These are phyloP conservation scores for Thyridium curvatum DNA, from an alignment of 2,329 filamentous ascomycete species.

Conservation along the genomic window DNA sequence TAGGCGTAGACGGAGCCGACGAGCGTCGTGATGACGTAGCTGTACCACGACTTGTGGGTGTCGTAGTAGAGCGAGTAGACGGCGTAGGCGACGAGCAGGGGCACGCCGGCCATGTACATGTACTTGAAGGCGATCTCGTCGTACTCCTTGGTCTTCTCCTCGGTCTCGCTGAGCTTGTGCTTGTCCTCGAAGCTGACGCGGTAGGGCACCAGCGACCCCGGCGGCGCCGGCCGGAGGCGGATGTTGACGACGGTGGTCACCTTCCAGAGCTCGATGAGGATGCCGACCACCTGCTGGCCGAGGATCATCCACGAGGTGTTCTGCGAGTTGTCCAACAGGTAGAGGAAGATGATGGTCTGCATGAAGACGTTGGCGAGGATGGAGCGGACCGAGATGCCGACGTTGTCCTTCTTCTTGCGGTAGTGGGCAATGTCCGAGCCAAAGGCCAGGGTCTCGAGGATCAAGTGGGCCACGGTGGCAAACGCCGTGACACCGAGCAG, in stretches of 20 bases:
- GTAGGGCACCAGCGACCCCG: constrained; percentile 71
- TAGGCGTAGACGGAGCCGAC: constrained; percentile 97
- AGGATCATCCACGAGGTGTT: constrained; percentile 99
- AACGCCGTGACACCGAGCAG: constrained; percentile 78
- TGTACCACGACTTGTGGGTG: constrained; percentile 96
- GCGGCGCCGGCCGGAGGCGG: constrained; percentile 61
- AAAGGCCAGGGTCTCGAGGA: constrained; percentile 94
- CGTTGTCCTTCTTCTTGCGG: constrained; percentile 99
- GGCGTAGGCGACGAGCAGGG: constrained; percentile 83
- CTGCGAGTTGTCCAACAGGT: constrained; percentile 93
- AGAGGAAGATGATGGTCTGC: constrained; percentile 93
- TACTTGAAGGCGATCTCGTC: constrained; percentile 97
- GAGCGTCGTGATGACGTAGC: constrained; percentile 87
- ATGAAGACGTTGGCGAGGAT: constrained; percentile 98
- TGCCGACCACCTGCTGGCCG: constrained; percentile 81
- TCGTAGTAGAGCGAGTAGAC: constrained; percentile 89
- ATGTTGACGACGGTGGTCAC: constrained; percentile 94
- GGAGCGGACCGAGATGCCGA: constrained; percentile 91
- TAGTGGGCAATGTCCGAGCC: constrained; percentile 97
- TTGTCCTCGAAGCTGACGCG: constrained; percentile 88
- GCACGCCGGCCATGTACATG: constrained; percentile 87
- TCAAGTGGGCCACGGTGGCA: constrained; percentile 83
- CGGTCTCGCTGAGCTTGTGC: constrained; percentile 88
- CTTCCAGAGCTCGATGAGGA: constrained; percentile 74
- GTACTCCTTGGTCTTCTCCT: constrained; percentile 97